Conservation (phyloP, 225 moss, liverwort and hornwort species). For the Pseudisothecium myosuroides region DNA sequence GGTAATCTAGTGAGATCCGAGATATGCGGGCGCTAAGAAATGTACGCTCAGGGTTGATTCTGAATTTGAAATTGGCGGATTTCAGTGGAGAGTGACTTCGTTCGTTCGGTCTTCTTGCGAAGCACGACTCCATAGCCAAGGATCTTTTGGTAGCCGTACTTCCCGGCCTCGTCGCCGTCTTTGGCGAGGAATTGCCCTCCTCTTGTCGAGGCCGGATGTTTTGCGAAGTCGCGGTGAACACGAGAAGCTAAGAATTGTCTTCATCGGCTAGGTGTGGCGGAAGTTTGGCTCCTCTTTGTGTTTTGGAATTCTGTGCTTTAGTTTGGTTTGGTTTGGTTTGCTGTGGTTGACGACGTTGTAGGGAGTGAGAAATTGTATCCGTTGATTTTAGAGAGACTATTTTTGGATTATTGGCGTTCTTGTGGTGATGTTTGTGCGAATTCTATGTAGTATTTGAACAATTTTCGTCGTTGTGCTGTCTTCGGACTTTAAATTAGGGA, state of each 20-base stretch:
- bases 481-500: not conserved
- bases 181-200: not conserved
- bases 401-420: not conserved
- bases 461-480: not conserved
- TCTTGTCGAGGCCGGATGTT: not conserved
- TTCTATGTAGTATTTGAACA: not conserved
- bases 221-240: not conserved
- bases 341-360: not conserved
- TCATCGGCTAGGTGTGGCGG: not conserved
- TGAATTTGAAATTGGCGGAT: not conserved
- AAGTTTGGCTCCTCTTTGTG: not conserved
- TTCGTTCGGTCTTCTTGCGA: not conserved
- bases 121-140: conserved; percentile 17
- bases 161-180: not conserved
- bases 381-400: not conserved
- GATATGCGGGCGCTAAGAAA: not conserved
- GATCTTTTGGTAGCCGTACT: not conserved
- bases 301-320: not conserved
- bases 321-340: not conserved
- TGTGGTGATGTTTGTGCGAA: not conserved
- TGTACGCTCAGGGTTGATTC: accelerated
- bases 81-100: not conserved
- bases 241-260: not conserved
- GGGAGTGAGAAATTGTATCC: not conserved
- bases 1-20: not conserved